phyloP scores from a whole-genome alignment of 2,329 filamentous ascomycete species.

The Pseudopyrenochaeta lycopersici region DNA sequence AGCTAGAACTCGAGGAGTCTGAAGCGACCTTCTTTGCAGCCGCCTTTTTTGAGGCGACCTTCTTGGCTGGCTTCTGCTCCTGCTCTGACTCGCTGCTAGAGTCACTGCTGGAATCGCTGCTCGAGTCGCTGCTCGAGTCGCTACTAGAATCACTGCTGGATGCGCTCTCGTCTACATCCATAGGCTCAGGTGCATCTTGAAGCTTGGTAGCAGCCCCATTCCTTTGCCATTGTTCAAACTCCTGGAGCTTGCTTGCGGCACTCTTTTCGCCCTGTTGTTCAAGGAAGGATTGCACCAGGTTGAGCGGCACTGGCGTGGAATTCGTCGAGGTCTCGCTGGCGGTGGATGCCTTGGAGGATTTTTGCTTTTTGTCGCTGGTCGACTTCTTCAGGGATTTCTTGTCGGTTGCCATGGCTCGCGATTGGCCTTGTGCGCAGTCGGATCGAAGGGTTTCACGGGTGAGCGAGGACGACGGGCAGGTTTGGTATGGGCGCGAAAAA shows the following conservation, averaged over 20 bases:
- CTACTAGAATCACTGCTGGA: conserved; percentile 35
- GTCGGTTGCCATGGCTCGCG: conserved; percentile 33
- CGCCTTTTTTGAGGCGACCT: conserved; percentile 18
- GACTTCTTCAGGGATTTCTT: conserved; percentile 26
- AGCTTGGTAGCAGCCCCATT: conserved; percentile 10
- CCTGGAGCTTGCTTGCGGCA: conserved; percentile 38
- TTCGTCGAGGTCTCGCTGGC: conserved; percentile 11
- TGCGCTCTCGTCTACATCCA: conserved; percentile 39
- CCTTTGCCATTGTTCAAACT: conserved; percentile 42
- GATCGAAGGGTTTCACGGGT: neutral
- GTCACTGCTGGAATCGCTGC: conserved; percentile 33
- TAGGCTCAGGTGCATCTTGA: conserved; percentile 32
- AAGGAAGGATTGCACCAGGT: conserved; percentile 47
- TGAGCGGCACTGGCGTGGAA: conserved; percentile 26
- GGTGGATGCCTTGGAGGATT: conserved; percentile 3
- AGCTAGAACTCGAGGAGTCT: conserved; percentile 30
- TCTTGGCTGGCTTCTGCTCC: conserved; percentile 37
- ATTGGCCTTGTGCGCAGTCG: conserved; percentile 9
- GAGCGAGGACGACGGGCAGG: conserved; percentile 9
- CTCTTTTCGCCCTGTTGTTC: conserved; percentile 43
- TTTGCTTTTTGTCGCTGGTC: conserved; percentile 28
- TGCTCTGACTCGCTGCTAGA: conserved; percentile 43
- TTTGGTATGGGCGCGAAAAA: conserved; percentile 23
- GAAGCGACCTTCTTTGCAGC: conserved; percentile 16
- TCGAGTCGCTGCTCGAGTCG: conserved; percentile 30